Percentiles rank a stretch among this genome's conserved stretches.
These are phyloP conservation scores for Kodamaea neixiangensis DNA, from an alignment of 805 yeast genomes.

Conservation along the genomic window DNA sequence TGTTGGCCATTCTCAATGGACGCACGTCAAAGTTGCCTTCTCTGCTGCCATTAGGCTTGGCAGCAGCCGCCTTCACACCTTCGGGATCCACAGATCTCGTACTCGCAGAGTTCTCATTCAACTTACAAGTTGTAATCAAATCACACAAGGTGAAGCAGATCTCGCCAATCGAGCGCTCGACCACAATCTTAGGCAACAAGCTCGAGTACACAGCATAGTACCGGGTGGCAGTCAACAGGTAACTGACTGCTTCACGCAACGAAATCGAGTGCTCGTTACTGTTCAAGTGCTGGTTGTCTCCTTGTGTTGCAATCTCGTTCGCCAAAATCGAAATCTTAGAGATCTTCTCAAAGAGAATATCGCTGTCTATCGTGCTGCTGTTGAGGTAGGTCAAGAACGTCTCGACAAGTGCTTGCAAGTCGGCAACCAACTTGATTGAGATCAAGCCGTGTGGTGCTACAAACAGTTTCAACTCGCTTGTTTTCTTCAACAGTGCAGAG, in stretches of 20 bases:
- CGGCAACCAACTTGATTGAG: constrained; percentile 44
- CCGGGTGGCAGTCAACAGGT: constrained; percentile 74
- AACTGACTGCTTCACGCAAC: constrained; percentile 68
- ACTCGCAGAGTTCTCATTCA: constrained; percentile 23
- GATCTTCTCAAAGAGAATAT: constrained; percentile 51
- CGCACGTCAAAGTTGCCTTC: constrained; percentile 47
- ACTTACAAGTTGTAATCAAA: constrained; percentile 54
- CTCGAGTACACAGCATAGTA: constrained; percentile 65
- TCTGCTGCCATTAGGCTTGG: constrained; percentile 2
- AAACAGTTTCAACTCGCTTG: constrained; percentile 29
- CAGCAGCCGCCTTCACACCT: constrained; percentile 1
- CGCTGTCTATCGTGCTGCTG: constrained; percentile 30
- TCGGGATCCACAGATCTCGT: constrained; percentile 11
- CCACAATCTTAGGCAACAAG: constrained; percentile 67
- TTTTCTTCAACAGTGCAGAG: constrained; percentile 19
- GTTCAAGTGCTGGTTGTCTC: constrained; percentile 24
- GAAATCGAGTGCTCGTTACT: constrained; percentile 45
- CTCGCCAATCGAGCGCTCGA: constrained; percentile 78
- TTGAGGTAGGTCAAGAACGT: constrained; percentile 39
- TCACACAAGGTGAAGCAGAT: constrained; percentile 67
- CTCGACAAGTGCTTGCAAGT: constrained; percentile 52
- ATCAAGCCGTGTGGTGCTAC: constrained; percentile 46
- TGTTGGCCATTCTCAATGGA: constrained; percentile 69
- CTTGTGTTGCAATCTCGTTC: constrained; percentile 40
- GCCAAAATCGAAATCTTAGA: constrained; percentile 51